Evolutionary conservation across 129 eudicot genomes (phyloP).

Genomic region (Artemisia tridentata): DNA sequence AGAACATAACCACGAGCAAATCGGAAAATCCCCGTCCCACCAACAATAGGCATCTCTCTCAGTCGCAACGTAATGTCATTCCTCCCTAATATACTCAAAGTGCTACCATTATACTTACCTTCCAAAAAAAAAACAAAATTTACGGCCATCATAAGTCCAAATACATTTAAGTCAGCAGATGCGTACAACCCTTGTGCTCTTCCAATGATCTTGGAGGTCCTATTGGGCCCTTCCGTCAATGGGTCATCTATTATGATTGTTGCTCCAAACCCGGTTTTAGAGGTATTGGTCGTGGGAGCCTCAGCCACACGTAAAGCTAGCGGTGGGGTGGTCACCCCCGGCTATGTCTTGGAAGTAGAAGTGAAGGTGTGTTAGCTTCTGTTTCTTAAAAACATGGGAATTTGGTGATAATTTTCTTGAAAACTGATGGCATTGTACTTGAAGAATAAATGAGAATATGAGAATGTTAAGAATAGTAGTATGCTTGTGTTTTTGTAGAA

Average conservation of each 20-base stretch:
- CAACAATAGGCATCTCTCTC: conserved; percentile 24
- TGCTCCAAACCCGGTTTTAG: background rate
- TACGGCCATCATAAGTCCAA: background rate
- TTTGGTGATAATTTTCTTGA: too few species aligned
- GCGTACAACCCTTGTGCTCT: conserved; percentile 28
- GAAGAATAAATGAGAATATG: too few species aligned
- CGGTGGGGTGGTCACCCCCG: too few species aligned
- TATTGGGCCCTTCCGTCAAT: conserved; percentile 17
- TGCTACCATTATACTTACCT: conserved; percentile 28
- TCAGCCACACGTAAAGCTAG: background rate
- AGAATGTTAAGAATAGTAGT: too few species aligned
- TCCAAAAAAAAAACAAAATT: conserved; percentile 18
- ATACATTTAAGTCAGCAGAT: conserved; percentile 9
- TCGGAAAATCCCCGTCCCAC: conserved; percentile 46
- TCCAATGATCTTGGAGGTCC: conserved; percentile 24
- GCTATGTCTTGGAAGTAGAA: too few species aligned
- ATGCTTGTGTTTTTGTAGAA: too few species aligned
- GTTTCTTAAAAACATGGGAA: too few species aligned
- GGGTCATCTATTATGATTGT: conserved; percentile 11
- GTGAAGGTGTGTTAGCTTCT: too few species aligned
- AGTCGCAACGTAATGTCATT: background rate
- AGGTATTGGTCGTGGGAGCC: background rate
- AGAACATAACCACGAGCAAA: conserved; percentile 50
- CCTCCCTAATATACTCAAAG: conserved; percentile 27
- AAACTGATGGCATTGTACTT: too few species aligned